Conservation (phyloP, 2,329 filamentous ascomycete species). For the Fonsecaea multimorphosa region DNA sequence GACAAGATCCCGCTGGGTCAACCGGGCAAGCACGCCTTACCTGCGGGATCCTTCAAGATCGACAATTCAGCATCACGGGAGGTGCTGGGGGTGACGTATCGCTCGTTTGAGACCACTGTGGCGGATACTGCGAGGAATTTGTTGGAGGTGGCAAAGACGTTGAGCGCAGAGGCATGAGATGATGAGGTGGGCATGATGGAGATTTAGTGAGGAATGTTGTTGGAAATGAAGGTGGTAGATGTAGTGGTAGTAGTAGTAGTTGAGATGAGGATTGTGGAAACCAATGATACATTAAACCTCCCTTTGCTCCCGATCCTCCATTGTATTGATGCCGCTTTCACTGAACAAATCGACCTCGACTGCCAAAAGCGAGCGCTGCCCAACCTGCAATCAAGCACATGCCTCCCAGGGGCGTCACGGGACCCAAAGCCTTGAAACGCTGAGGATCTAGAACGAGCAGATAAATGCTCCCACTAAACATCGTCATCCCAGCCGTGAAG, state of each 20-base stretch:
- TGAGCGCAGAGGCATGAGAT: slow-evolving; percentile 13
- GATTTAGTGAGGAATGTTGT: background rate
- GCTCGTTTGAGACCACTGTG: slow-evolving; percentile 3
- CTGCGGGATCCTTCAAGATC: slow-evolving; percentile 14
- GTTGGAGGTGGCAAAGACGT: slow-evolving; percentile 1
- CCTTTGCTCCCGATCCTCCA: background rate
- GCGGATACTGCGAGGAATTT: slow-evolving; percentile 8
- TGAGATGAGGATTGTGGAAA: slow-evolving; percentile 2
- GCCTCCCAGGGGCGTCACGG: slow-evolving; percentile 65
- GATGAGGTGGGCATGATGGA: background rate
- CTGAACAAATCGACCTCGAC: slow-evolving; percentile 26
- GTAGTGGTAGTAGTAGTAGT: background rate
- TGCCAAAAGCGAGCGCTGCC: slow-evolving; percentile 49
- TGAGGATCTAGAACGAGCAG: slow-evolving; percentile 67
- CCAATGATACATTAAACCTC: background rate
- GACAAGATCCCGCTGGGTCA: slow-evolving; percentile 45
- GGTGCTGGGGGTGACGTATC: slow-evolving; percentile 13
- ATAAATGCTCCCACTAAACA: slow-evolving; percentile 72
- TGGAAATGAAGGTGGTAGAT: background rate
- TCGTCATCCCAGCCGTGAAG: slow-evolving; percentile 69
- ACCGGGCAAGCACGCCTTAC: slow-evolving; percentile 5
- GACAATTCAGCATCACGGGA: slow-evolving; percentile 14
- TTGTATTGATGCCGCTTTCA: background rate
- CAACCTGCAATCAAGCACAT: slow-evolving; percentile 70
- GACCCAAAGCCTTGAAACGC: slow-evolving; percentile 65